A percentile compares a stretch with the other conserved stretches of the same genome.
Conservation (phyloP, 257 asterid species). For the Ballota nigra region DNA sequence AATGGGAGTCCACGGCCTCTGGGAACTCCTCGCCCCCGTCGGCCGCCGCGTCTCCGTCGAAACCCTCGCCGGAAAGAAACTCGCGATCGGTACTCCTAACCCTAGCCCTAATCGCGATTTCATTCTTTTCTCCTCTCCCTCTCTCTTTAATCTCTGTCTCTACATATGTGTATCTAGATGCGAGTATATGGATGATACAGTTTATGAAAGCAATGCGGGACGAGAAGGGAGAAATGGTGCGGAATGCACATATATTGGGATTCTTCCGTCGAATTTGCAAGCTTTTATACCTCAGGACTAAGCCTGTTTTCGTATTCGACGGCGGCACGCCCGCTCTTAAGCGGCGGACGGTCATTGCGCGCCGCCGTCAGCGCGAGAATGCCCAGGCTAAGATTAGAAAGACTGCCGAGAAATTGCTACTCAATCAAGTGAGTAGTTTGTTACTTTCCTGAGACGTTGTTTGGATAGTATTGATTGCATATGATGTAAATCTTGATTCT, state of each 20-base stretch:
- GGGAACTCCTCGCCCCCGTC: constrained; percentile 96
- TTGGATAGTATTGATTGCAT: background rate
- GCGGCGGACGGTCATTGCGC: constrained; percentile 88
- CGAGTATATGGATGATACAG: constrained; percentile 98
- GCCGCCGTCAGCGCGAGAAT: constrained; percentile 97
- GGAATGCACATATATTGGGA: constrained; percentile 88
- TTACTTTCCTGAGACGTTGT: background rate
- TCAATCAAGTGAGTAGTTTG: constrained; percentile 62
- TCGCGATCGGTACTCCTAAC: constrained; percentile 75
- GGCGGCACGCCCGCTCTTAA: constrained; percentile 96
- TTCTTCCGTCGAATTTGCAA: constrained; percentile 94
- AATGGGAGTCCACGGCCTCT: constrained; percentile 95
- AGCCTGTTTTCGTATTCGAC: constrained; percentile 93
- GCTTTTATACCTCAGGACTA: constrained; percentile 82
- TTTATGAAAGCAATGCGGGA: constrained; percentile 99
- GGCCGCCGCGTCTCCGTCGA: constrained; percentile 99
- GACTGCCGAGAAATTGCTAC: constrained; percentile 95
- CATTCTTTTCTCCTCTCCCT: background rate
- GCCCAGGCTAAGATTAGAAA: constrained; percentile 95
- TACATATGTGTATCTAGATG: constrained; percentile 46
- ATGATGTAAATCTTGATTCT: no score
- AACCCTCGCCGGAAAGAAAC: constrained; percentile 84
- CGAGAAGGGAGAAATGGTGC: constrained; percentile 94
- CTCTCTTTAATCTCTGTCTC: background rate
- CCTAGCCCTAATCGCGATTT: constrained; percentile 31